phyloP scores from a whole-genome alignment of 495 filamentous ascomycete species.

The Massariosphaeria phaeospora region DNA sequence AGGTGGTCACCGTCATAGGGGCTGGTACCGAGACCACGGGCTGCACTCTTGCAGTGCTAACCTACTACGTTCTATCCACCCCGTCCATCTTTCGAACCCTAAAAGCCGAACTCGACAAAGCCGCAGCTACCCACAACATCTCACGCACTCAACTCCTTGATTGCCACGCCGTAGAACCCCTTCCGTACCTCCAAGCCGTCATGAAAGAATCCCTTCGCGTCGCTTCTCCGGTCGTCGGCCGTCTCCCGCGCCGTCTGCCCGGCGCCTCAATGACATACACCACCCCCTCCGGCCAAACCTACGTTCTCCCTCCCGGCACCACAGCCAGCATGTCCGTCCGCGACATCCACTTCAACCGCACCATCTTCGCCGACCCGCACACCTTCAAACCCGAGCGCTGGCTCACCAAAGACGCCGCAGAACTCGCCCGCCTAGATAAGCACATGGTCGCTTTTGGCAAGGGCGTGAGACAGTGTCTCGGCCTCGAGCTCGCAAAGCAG shows the following conservation, averaged over 20 bases:
- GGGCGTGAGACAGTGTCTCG: slow-evolving; percentile 9
- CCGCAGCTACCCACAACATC: not conserved
- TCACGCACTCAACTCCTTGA: not conserved
- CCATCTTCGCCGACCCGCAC: slow-evolving; percentile 25
- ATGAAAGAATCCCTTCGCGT: slow-evolving; percentile 9
- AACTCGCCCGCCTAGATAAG: not conserved
- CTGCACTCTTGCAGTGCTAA: not conserved
- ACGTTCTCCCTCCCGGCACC: slow-evolving; percentile 22
- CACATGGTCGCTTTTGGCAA: slow-evolving; percentile 8
- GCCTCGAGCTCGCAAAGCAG: slow-evolving; percentile 4
- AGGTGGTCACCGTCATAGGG: slow-evolving; percentile 11
- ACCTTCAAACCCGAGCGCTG: slow-evolving; percentile 33
- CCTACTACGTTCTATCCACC: slow-evolving; percentile 1
- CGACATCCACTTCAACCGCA: slow-evolving; percentile 27
- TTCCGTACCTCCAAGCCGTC: slow-evolving; percentile 4
- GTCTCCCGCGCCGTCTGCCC: slow-evolving; percentile 3
- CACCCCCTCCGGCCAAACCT: slow-evolving; percentile 1
- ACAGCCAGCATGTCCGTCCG: slow-evolving; percentile 27
- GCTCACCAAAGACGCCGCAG: slow-evolving; percentile 7
- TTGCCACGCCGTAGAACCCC: not conserved
- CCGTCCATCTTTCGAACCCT: not conserved
- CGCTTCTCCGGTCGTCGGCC: not conserved
- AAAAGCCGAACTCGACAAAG: slow-evolving; percentile 7
- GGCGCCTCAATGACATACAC: not conserved
- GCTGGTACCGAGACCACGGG: slow-evolving; percentile 19